phyloP scores from a whole-genome alignment of 352 stramenopile species.

The Phytophthora melonis region DNA sequence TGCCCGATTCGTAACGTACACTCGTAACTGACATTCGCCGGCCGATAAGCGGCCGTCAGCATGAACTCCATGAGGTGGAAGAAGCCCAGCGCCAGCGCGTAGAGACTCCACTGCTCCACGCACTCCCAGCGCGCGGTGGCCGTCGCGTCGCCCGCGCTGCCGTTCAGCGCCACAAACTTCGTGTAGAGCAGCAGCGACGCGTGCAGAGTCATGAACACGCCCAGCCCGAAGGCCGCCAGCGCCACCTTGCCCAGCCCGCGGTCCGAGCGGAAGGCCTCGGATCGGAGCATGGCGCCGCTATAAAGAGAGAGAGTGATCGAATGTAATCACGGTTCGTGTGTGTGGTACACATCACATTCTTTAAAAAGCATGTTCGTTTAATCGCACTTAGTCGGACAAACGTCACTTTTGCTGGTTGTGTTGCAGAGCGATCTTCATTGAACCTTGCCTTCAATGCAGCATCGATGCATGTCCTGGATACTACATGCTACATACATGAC shows the following conservation, averaged over 20 bases:
- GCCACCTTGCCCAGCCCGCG: conserved; percentile 80
- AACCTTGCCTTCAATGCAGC: not conserved
- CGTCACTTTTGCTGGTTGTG: too few relatives aligned
- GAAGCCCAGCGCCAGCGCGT: conserved; percentile 78
- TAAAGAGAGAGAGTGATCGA: not conserved
- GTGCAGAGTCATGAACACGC: conserved; percentile 80
- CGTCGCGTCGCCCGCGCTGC: conserved; percentile 15
- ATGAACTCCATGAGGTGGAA: conserved; percentile 91
- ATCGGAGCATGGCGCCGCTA: conserved; percentile 61
- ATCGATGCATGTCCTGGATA: not conserved
- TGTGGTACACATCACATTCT: too few relatives aligned
- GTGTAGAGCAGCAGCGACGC: conserved; percentile 54
- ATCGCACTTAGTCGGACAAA: too few relatives aligned
- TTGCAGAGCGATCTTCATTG: too few relatives aligned
- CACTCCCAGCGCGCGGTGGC: conserved; percentile 52
- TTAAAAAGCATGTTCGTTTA: too few relatives aligned
- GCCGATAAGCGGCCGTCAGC: conserved; percentile 84
- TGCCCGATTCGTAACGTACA: conserved; percentile 51
- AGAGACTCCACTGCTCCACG: conserved; percentile 76
- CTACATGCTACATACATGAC: not conserved
- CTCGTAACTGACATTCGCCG: conserved; percentile 80
- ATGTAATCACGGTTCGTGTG: not conserved
- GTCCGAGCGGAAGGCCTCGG: conserved; percentile 80
- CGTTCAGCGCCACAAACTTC: conserved; percentile 29
- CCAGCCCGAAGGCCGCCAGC: conserved; percentile 78